A percentile compares a stretch with the other conserved stretches of the same genome.
These are phyloP conservation scores for Talaromyces ruber DNA, from an alignment of 495 filamentous ascomycete species.

Conservation along the genomic window DNA sequence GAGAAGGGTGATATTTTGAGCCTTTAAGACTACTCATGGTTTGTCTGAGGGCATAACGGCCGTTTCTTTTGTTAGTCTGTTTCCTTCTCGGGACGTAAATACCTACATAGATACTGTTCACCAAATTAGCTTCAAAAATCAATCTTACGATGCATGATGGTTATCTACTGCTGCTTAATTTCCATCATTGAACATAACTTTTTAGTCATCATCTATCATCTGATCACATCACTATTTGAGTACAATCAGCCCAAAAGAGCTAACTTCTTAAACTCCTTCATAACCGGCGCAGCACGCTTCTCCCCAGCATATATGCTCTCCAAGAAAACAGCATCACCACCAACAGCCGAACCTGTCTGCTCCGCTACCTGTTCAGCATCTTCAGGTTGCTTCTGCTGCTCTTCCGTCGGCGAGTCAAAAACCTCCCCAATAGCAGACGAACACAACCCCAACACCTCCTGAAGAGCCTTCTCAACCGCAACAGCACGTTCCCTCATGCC, in stretches of 20 bases:
- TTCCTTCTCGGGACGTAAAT: background rate
- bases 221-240: background rate
- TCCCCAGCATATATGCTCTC: conserved; percentile 28
- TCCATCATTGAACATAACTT: background rate
- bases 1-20: conserved; percentile 52
- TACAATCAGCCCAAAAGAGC: conserved; percentile 39
- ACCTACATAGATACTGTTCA: background rate
- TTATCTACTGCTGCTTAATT: background rate
- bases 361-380: conserved; percentile 12
- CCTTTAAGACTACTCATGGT: conserved; percentile 8
- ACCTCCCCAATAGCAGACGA: conserved; percentile 55
- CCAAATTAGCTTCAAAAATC: background rate
- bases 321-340: conserved; percentile 29
- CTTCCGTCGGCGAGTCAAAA: conserved; percentile 35
- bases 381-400: conserved; percentile 10
- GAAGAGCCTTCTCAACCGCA: conserved; percentile 63
- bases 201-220: background rate
- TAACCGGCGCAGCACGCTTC: conserved; percentile 27
- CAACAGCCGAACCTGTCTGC: conserved; percentile 15
- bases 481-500: conserved; percentile 80
- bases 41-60: conserved; percentile 2
- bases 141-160: background rate
- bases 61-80: conserved; percentile 2
- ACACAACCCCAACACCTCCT: conserved; percentile 64
- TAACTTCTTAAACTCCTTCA: conserved; percentile 43